phyloP scores from a whole-genome alignment of 2,329 filamentous ascomycete species.

The Triangularia setosa region DNA sequence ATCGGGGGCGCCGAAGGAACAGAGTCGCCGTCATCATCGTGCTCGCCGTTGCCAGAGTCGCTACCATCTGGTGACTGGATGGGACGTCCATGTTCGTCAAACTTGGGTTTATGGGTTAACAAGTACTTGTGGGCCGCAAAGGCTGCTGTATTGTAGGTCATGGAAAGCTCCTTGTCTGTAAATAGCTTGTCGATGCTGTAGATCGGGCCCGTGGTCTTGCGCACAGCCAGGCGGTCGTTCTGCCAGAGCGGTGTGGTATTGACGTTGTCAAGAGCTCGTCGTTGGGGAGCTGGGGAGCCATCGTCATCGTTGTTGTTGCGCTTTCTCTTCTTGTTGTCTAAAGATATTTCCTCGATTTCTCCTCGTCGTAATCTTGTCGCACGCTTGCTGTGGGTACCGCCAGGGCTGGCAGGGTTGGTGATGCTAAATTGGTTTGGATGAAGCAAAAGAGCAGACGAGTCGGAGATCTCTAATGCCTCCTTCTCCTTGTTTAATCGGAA shows the following conservation, averaged over 20 bases:
- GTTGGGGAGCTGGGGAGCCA: constrained; percentile 57
- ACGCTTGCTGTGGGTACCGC: constrained; percentile 60
- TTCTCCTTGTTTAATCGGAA: constrained; percentile 62
- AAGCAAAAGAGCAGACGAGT: constrained; percentile 60
- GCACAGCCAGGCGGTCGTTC: constrained; percentile 52
- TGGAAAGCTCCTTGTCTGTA: constrained; percentile 63
- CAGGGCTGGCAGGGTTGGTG: constrained; percentile 60
- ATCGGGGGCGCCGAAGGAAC: constrained; percentile 50
- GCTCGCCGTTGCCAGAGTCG: constrained; percentile 49
- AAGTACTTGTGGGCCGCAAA: constrained; percentile 60
- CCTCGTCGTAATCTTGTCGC: constrained; percentile 57
- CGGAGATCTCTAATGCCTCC: constrained; percentile 63
- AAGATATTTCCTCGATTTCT: constrained; percentile 53
- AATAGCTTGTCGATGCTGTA: constrained; percentile 69
- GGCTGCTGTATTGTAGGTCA: constrained; percentile 62
- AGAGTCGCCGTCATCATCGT: constrained; percentile 46
- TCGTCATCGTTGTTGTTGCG: constrained; percentile 58
- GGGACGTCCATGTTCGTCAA: constrained; percentile 46
- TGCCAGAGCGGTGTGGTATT: constrained; percentile 61
- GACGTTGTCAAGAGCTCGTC: constrained; percentile 49
- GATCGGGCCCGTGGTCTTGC: constrained; percentile 55
- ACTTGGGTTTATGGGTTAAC: constrained; percentile 51
- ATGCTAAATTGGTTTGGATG: constrained; percentile 67
- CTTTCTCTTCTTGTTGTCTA: constrained; percentile 60
- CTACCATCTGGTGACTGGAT: constrained; percentile 51